Conservation (phyloP, 2,329 filamentous ascomycete species). For the Colletotrichum endophyticum region DNA sequence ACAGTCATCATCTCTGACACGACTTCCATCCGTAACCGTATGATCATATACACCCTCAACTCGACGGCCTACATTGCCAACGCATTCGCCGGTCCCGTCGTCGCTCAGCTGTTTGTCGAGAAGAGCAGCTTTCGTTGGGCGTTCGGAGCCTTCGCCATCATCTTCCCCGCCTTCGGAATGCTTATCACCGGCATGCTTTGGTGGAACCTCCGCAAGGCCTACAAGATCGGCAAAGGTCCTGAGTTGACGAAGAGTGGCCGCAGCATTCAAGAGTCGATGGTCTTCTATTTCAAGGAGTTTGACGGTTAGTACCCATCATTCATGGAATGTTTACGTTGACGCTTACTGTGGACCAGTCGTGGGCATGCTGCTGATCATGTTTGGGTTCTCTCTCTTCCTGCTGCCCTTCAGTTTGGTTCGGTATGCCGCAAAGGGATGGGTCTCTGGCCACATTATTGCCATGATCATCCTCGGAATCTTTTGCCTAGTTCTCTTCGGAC, state of each 20-base stretch:
- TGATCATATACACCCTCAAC: constrained; percentile 34
- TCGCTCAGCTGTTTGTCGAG: constrained; percentile 26
- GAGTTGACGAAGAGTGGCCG: constrained; percentile 27
- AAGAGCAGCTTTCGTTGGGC: constrained; percentile 32
- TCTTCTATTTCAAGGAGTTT: constrained; percentile 25
- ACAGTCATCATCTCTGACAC: constrained; percentile 36
- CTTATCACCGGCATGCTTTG: constrained; percentile 16
- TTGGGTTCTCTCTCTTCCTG: constrained; percentile 56
- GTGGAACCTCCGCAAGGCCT: constrained; percentile 20
- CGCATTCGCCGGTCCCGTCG: constrained; percentile 31
- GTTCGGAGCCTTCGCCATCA: constrained; percentile 64
- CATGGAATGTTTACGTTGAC: rapidly evolving
- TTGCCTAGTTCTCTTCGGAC: neutral
- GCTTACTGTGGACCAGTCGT: constrained; percentile 26
- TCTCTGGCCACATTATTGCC: constrained; percentile 45
- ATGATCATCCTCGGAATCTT: constrained; percentile 34
- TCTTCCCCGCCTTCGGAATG: constrained; percentile 43
- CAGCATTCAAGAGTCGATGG: neutral
- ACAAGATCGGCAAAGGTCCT: constrained; percentile 20
- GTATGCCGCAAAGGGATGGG: constrained; percentile 44
- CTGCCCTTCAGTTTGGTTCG: constrained; percentile 62
- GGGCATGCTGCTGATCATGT: constrained; percentile 54
- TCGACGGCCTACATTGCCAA: constrained; percentile 41
- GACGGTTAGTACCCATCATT: constrained; percentile 27
- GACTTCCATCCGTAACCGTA: constrained; percentile 32